Evolutionary conservation across 2,329 filamentous ascomycete genomes (phyloP), one percentile per base, ranked within the genome.

Genomic region (Diaporthe ampelina): DNA sequence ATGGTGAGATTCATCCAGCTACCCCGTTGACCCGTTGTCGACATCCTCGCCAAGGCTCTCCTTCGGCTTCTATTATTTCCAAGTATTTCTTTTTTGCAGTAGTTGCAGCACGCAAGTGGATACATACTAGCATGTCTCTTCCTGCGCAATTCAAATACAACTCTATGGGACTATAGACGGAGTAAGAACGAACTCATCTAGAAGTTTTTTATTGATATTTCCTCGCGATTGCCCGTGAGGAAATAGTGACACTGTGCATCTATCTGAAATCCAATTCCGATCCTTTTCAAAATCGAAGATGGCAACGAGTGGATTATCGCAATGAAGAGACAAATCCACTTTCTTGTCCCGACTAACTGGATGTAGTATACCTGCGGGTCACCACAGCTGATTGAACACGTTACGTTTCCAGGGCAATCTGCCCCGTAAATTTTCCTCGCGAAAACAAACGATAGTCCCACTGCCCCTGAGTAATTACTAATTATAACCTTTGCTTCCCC

Each of bases 391-490:
- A 26, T 10, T 40, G 63, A 35, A 52, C 63, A 52, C 63, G 45
- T 50, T 68, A 68, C 63, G 48, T 54, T 54, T 29, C 63, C 26
- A 40, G 37, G 48, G 13, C 48, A 40, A 68, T 54, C 63, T 40
- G 63, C 48, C 63, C 63, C 63, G 32, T 68, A 68, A 37, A 54
- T 54, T 24, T 26, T 37, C 26, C 32, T 54, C 4, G 8, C 48
- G 17, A 68, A 50, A 40, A 17, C 32, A 35, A n/a, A 40, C 45
- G 15, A 24, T 4, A 29, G 63, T 54, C 48, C 63, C 45, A 37
- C 63, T 54, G 45, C 63, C 63, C 63, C 63, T 68, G 63, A 68
- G 29, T 54, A 68, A 54, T 68, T 37, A 68, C 63, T 68, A 68
- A 68, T 68, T 54, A 32, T 26, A 68, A 68, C 21, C 21, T 68